Evolutionary conservation across 2,329 filamentous ascomycete species (phyloP).

Genomic region (Xylaria sp.): DNA sequence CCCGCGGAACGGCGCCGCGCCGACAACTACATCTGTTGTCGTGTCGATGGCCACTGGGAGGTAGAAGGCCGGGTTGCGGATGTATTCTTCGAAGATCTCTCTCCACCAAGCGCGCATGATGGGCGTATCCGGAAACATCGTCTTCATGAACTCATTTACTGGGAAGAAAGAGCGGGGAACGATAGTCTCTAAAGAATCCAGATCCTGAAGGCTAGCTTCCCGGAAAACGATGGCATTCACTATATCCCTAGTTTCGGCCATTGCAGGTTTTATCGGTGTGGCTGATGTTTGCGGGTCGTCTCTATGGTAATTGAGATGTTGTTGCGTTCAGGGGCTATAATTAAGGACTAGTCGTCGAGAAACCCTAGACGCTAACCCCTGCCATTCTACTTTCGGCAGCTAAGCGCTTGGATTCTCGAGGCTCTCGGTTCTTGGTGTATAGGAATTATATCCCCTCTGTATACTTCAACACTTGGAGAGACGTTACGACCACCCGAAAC

Average conservation of each 20-base stretch:
- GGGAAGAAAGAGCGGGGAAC: background rate
- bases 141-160: background rate
- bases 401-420: background rate
- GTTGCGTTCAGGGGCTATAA: background rate
- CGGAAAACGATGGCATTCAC: background rate
- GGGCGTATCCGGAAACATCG: background rate
- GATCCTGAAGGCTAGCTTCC: background rate
- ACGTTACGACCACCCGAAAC: background rate
- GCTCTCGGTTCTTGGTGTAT: too few species aligned
- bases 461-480: background rate
- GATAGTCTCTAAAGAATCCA: background rate
- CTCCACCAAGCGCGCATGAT: background rate
- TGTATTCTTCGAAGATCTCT: background rate
- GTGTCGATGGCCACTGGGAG: background rate
- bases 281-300: background rate
- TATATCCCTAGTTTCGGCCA: background rate
- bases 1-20: background rate
- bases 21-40: background rate
- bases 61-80: background rate
- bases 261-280: background rate
- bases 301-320: background rate
- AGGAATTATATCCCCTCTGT: background rate
- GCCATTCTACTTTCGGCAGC: background rate
- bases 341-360: background rate
- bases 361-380: background rate